Percentiles rank a stretch among this genome's conserved stretches.
phyloP scores from a whole-genome alignment of 495 filamentous ascomycete genomes.

The Penicillium paradoxum region DNA sequence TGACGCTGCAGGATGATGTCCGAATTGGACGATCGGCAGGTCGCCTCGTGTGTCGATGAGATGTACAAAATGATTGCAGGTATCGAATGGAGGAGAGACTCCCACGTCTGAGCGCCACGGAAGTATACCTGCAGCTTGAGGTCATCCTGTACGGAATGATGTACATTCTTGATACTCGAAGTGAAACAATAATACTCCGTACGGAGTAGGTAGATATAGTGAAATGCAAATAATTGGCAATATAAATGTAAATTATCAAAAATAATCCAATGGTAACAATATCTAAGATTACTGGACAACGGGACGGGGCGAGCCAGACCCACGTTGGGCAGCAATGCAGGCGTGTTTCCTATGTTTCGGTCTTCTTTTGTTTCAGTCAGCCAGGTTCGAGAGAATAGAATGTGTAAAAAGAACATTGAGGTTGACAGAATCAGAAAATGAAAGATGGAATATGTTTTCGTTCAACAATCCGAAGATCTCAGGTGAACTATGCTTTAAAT shows the following conservation, averaged over 20 bases:
- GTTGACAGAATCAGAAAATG: conserved; percentile 33
- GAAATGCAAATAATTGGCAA: not conserved
- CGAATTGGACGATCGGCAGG: conserved; percentile 24
- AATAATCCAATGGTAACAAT: not conserved
- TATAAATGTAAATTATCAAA: not conserved
- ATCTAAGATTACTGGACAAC: conserved; percentile 6
- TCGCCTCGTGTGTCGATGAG: conserved; percentile 11
- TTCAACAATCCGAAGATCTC: conserved; percentile 46
- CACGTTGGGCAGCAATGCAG: conserved; percentile 47
- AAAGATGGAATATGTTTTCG: conserved; percentile 49
- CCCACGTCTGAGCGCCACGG: conserved; percentile 19
- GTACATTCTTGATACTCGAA: not conserved
- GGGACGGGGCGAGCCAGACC: conserved; percentile 26
- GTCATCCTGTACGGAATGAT: not conserved
- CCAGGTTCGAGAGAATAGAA: conserved; percentile 7
- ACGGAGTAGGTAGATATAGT: not conserved
- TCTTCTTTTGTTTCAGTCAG: conserved; percentile 7
- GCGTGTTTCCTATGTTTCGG: not conserved
- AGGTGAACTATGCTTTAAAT: conserved; percentile 50
- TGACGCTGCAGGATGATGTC: conserved; percentile 30
- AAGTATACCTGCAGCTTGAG: conserved; percentile 2
- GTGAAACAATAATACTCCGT: not conserved
- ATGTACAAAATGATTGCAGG: not conserved
- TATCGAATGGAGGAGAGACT: conserved; percentile 16
- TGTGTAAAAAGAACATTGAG: conserved; percentile 4